Evolutionary conservation across 495 filamentous ascomycete species (phyloP).

Genomic region (Haplographium delicatum): DNA sequence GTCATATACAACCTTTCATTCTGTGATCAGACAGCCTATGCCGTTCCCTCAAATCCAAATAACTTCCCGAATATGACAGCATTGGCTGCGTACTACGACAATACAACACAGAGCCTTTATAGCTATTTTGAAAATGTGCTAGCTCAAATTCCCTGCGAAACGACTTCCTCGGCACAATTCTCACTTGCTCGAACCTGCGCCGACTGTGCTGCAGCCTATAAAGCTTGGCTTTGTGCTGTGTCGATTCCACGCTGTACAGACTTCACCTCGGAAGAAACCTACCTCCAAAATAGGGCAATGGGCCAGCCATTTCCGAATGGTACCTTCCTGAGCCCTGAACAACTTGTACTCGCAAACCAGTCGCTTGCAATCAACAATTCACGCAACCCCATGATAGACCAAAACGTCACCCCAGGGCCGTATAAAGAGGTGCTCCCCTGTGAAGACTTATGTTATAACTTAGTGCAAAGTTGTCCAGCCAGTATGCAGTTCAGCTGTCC

Average conservation of each 20-base stretch:
- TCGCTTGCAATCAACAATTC: conserved; percentile 39
- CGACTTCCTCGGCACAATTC: conserved; percentile 59
- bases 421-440: conserved; percentile 93
- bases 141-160: conserved; percentile 79
- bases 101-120: conserved; percentile 53
- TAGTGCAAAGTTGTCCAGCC: conserved; percentile 83
- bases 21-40: conserved; percentile 82
- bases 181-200: conserved; percentile 71
- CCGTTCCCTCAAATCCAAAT: conserved; percentile 76
- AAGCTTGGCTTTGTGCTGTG: conserved; percentile 89
- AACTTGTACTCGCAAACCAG: conserved; percentile 27
- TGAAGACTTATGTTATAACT: conserved; percentile 71
- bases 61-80: conserved; percentile 40
- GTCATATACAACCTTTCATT: conserved; percentile 79
- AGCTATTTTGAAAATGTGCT: conserved; percentile 75
- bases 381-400: conserved; percentile 68
- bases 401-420: conserved; percentile 68
- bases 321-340: conserved; percentile 36
- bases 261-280: conserved; percentile 51
- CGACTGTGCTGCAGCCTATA: conserved; percentile 78
- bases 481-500: conserved; percentile 76
- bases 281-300: conserved; percentile 65
- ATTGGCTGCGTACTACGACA: conserved; percentile 65
- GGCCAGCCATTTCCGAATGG: conserved; percentile 64
- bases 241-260: conserved; percentile 88